These are phyloP conservation scores for Rhynchosporium agropyri DNA, from an alignment of 2,329 filamentous ascomycete genomes.

Conservation along the genomic window DNA sequence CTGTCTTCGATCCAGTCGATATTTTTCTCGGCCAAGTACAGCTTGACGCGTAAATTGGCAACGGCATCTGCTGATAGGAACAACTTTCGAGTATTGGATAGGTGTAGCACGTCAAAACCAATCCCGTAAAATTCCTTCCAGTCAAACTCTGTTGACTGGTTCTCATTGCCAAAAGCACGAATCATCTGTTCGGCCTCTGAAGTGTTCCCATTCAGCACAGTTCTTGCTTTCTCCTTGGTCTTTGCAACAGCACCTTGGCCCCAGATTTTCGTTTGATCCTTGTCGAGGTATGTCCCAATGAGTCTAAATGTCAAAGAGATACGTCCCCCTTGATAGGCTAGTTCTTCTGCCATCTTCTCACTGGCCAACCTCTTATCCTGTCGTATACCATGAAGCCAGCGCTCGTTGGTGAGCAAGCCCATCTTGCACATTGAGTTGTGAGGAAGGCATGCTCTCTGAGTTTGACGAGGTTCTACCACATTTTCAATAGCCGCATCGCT, in stretches of 20 bases:
- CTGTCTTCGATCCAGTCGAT: constrained; percentile 44
- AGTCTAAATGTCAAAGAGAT: constrained; percentile 91
- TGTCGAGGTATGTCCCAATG: constrained; percentile 82
- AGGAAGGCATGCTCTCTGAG: constrained; percentile 69
- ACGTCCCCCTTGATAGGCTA: constrained; percentile 72
- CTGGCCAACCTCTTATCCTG: constrained; percentile 74
- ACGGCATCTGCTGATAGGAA: constrained; percentile 53
- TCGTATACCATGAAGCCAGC: constrained; percentile 91
- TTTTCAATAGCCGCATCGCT: constrained; percentile 32
- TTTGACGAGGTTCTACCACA: constrained; percentile 32
- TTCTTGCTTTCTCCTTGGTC: constrained; percentile 57
- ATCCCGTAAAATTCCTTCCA: constrained; percentile 76
- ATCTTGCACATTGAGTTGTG: constrained; percentile 90
- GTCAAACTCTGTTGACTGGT: constrained; percentile 70
- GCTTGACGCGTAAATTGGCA: constrained; percentile 52
- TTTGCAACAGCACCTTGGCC: constrained; percentile 85
- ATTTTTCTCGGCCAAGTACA: constrained; percentile 54
- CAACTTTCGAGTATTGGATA: constrained; percentile 46
- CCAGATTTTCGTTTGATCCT: constrained; percentile 73
- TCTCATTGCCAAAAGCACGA: constrained; percentile 81
- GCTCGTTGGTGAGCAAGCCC: constrained; percentile 77
- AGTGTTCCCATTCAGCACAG: constrained; percentile 70
- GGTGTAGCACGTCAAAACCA: constrained; percentile 84
- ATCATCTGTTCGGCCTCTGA: constrained; percentile 70
- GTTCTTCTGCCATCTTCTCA: constrained; percentile 71